phyloP scores from a whole-genome alignment of 2,329 filamentous ascomycete species.

The Ophiosphaerella herpotricha region DNA sequence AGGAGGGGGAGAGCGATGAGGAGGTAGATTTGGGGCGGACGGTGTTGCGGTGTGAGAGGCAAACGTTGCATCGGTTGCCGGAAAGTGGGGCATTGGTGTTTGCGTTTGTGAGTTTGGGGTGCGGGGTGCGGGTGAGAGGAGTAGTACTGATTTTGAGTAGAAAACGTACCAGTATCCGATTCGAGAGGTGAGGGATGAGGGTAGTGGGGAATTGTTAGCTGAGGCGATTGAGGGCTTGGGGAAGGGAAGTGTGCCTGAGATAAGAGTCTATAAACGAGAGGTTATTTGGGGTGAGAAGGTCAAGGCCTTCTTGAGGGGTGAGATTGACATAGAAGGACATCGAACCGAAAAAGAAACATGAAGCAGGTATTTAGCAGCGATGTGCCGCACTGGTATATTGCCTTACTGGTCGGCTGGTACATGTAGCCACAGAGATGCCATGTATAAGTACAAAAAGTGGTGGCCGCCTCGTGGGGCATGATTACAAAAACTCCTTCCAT shows the following conservation, averaged over 20 bases:
- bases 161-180: constrained; percentile 63
- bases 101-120: constrained; percentile 50
- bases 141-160: constrained; percentile 2
- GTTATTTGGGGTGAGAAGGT: constrained; percentile 62
- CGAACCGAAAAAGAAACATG: not conserved
- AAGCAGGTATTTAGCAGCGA: not conserved
- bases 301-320: constrained; percentile 53
- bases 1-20: constrained; percentile 34
- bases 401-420: not conserved
- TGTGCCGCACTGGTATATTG: not conserved
- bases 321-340: constrained; percentile 18
- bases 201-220: constrained; percentile 58
- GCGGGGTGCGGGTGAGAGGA: not conserved
- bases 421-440: not conserved
- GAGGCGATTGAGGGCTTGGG: constrained; percentile 64
- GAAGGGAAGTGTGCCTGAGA: constrained; percentile 60
- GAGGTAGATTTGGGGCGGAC: constrained; percentile 50
- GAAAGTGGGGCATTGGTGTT: constrained; percentile 61
- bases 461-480: too few relatives aligned
- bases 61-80: constrained; percentile 65
- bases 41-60: constrained; percentile 61
- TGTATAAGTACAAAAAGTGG: not conserved
- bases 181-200: constrained; percentile 60
- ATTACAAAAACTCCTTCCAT: too few relatives aligned
- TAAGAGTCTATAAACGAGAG: constrained; percentile 63